phyloP scores from a whole-genome alignment of 345 rosid genomes.

The Syzygium jambos region DNA sequence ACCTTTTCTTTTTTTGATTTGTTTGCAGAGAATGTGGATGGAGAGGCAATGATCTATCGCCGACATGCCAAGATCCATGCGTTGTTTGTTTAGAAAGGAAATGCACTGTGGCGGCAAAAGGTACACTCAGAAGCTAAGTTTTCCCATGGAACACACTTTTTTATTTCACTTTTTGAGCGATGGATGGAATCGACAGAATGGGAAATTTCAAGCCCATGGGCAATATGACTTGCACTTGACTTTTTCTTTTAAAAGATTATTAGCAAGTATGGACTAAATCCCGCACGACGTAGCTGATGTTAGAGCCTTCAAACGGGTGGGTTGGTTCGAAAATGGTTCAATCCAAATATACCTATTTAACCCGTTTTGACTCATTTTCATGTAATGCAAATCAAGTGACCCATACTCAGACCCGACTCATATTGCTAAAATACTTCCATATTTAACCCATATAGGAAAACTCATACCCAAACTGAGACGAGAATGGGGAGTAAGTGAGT shows the following conservation, averaged over 20 bases:
- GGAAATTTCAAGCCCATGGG: not conserved
- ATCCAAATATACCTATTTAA: too few relatives aligned
- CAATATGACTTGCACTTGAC: not conserved
- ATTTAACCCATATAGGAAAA: too few relatives aligned
- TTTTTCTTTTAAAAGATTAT: not conserved
- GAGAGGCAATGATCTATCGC: constrained; percentile 39
- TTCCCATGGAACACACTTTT: not conserved
- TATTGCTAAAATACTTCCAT: too few relatives aligned
- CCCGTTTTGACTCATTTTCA: too few relatives aligned
- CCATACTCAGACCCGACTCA: too few relatives aligned
- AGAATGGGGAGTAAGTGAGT: too few relatives aligned
- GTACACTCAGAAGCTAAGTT: constrained; percentile 13
- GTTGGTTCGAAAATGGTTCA: too few relatives aligned
- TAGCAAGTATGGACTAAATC: not conserved
- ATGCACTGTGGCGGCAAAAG: constrained; percentile 82
- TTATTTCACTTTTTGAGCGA: not conserved
- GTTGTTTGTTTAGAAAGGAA: constrained; percentile 80
- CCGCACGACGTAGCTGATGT: not conserved
- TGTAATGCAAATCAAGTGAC: too few relatives aligned
- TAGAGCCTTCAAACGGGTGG: too few relatives aligned
- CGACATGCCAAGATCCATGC: constrained; percentile 65
- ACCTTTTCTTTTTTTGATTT: not conserved
- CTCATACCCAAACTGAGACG: too few relatives aligned
- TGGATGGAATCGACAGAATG: not conserved
- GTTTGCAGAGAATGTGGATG: constrained; percentile 85